These are phyloP conservation scores for Pseudocercospora vitis DNA, from an alignment of 2,329 filamentous ascomycete genomes.

Conservation along the genomic window DNA sequence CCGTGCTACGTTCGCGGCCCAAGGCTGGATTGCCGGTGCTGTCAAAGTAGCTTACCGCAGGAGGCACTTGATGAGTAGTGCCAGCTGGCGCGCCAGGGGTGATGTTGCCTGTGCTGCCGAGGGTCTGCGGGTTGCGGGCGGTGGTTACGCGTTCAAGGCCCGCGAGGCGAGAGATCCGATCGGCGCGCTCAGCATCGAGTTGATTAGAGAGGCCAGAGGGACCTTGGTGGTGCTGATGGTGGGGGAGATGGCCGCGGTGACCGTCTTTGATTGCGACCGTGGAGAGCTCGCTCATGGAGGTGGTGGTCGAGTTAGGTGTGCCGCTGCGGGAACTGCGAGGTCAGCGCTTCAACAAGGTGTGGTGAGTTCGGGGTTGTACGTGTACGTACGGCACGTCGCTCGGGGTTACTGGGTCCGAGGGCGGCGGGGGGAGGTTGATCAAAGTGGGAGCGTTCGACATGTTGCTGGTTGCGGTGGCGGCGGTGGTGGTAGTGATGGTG, in stretches of 20 bases:
- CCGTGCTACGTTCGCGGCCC: conserved; percentile 77
- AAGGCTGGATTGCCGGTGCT: conserved; percentile 65
- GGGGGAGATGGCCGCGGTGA: conserved; percentile 75
- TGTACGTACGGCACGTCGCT: conserved; percentile 81
- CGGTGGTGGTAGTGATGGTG: neutral
- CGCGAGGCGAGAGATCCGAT: conserved; percentile 90
- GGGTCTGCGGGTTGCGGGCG: conserved; percentile 54
- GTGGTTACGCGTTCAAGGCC: conserved; percentile 86
- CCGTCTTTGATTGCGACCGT: conserved; percentile 97
- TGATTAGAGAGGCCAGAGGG: conserved; percentile 53
- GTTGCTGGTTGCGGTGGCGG: conserved; percentile 12
- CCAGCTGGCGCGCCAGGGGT: conserved; percentile 29
- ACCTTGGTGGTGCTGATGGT: conserved; percentile 51
- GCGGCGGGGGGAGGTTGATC: conserved; percentile 80
- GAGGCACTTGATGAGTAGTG: conserved; percentile 14
- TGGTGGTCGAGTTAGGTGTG: conserved; percentile 89
- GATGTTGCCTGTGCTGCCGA: conserved; percentile 40
- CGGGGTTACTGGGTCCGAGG: conserved; percentile 80
- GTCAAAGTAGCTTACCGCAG: conserved; percentile 72
- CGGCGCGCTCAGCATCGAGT: conserved; percentile 56
- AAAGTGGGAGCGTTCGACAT: conserved; percentile 61
- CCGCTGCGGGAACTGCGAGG: conserved; percentile 57
- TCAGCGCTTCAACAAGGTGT: conserved; percentile 7
- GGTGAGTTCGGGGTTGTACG: neutral
- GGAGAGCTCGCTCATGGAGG: conserved; percentile 85